Base-by-base conservation (phyloP, 805 yeast species). In the Spathaspora girioi region DNA sequence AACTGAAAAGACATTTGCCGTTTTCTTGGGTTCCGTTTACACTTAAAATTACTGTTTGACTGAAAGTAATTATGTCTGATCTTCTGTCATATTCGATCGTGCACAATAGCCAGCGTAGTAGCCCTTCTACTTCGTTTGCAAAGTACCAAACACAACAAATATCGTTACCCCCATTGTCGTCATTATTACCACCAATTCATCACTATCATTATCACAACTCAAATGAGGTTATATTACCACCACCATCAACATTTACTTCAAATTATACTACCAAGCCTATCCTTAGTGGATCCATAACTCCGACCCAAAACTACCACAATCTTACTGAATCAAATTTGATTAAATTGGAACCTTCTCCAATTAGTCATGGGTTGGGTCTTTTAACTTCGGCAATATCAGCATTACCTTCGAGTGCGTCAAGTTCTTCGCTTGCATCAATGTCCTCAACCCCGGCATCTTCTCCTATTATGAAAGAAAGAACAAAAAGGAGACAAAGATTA, bases 401-500 rank as follows among this genome's bases (percentile, higher is more conserved):
- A 23, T 27, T 38, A 14, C 44, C 50, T 5, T 46, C 54, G 3
- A 47, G 52, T n/a, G 46, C 46, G 43, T 40, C 53, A 11, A n/a
- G 49, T 15, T 45, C 56, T 20, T 49, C 53, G 1, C 17, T 49
- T 18, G 29, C 46, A 4, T 44, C 57, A 10, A 43, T 50, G n/a
- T 29, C 53, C 2, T 49, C 53, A 8, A 14, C 46, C 2, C 46
- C 54, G 12, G 35, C 53, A 9, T 40, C 19, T 45, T 46, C 23
- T 31, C 53, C 23, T 35, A n/a, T n/a, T 35, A 35, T 35, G 40
- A 45, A 32, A 31, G 17, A 45, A 15, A 31, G 17, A 18, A 15
- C 49, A 15, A 71, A 69, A 57, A 68, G 78, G 55, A 69, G 90
- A 58, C 92, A 86, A 67, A 69, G 93, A 53, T 71, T 80, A 17